Evolutionary conservation across 805 yeast species (phyloP), one percentile per base, ranked within the genome.

Genomic region (Wickerhamiella lipophila): DNA sequence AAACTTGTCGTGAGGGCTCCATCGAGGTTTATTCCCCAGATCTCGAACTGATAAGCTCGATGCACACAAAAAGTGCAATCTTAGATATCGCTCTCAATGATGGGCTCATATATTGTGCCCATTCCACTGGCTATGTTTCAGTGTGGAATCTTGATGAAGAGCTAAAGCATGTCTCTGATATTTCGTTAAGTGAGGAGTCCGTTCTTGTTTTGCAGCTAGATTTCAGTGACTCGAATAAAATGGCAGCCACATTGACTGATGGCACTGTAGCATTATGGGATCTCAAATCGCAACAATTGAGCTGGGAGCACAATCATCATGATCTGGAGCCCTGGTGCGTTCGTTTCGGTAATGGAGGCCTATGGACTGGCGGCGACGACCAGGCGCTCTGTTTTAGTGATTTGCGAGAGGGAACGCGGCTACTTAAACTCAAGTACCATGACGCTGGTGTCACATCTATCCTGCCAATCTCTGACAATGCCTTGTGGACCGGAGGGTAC

Each of bases 361-460:
- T 86, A 0, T 82, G 80, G 49, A 56, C 67, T 3, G 98, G 97
- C 3, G 97, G 97, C 13, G 98, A 89, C 61, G 97, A 92, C 65
- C 73, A 82, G 6, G 66, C 70, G 13, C 65, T 89, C 12, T 76
- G 79, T 26, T 88, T 88, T 0, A 86, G 81, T 60, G 96, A 88
- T 62, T 47, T 73, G 8, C 66, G 81, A 52, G 52, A 64, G 54
- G 58, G 68, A 40, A 34, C 52, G 34, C 47, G 46, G 41, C 41
- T 55, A 34, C 50, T 58, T 55, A 26, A 52, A 55, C 23, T 66
- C 57, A 73, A 84, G 49, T 71, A 83, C 19, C 97, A 89, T 61
- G 82, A 78, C 36, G 96, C 97, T 0, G 98, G 98, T 1, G 85
- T 89, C 1, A 89, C 87, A 2, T 78, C 94, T 1, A 81, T 92